These are phyloP conservation scores for Amesomyces nigricolor DNA, from an alignment of 2,329 filamentous ascomycete species.

Conservation along the genomic window DNA sequence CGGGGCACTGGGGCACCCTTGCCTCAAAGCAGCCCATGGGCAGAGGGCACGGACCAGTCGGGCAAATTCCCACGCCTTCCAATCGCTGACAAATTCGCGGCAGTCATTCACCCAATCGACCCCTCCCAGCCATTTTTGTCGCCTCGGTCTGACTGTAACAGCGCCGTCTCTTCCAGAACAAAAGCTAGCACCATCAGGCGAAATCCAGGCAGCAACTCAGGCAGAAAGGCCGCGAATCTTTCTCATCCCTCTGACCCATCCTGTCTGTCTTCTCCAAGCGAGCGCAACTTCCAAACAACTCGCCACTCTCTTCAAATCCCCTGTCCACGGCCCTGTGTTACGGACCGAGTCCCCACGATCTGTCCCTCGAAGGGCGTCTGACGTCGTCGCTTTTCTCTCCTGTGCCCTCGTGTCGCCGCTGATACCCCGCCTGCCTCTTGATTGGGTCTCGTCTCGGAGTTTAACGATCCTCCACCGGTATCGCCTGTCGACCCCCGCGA, in stretches of 20 bases:
- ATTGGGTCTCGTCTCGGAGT: slow-evolving; percentile 5
- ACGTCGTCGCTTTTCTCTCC: neutral
- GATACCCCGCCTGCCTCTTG: slow-evolving; percentile 14
- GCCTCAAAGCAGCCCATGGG: no score
- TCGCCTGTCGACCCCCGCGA: neutral
- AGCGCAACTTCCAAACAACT: neutral
- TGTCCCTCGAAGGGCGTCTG: slow-evolving; percentile 4
- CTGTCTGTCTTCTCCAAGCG: neutral
- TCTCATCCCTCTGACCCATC: neutral
- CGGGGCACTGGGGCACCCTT: neutral
- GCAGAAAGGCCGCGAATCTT: slow-evolving; percentile 7
- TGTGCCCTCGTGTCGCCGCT: slow-evolving; percentile 2
- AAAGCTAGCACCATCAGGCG: neutral
- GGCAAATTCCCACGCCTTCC: slow-evolving; percentile 14
- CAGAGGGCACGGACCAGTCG: neutral
- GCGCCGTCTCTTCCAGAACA: neutral
- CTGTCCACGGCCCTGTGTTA: neutral
- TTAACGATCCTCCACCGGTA: slow-evolving; percentile 7
- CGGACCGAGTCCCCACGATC: neutral
- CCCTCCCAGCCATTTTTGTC: slow-evolving; percentile 2
- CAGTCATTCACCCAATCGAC: slow-evolving; percentile 3
- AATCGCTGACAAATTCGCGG: slow-evolving; percentile 19
- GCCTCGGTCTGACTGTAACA: slow-evolving; percentile 12
- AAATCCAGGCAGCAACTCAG: slow-evolving; percentile 15
- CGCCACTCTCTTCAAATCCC: neutral